Percentiles rank a stretch among this genome's conserved stretches.
Evolutionary conservation across 1,139 yeast species (phyloP).

Genomic region (Yamadazyma sp.): DNA sequence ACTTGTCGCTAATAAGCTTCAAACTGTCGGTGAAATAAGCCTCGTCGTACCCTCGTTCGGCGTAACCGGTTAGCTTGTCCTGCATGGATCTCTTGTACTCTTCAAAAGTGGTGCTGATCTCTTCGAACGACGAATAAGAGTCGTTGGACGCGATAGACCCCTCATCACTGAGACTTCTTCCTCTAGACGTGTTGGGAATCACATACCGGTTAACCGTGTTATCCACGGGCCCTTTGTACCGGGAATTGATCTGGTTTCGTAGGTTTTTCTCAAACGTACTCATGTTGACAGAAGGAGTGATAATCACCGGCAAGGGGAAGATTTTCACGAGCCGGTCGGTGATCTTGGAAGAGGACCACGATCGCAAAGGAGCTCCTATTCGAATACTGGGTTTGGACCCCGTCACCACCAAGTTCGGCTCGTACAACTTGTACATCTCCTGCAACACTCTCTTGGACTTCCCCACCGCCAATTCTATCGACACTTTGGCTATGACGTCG

Average conservation of each 20-base stretch:
- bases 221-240: slow-evolving; percentile 11
- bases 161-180: slow-evolving; percentile 6
- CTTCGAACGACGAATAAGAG: slow-evolving; percentile 42
- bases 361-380: slow-evolving; percentile 52
- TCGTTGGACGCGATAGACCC: slow-evolving; percentile 23
- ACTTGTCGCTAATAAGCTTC: slow-evolving; percentile 38
- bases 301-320: slow-evolving; percentile 67
- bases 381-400: slow-evolving; percentile 53
- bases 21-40: slow-evolving; percentile 33
- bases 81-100: slow-evolving; percentile 27
- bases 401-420: slow-evolving; percentile 63
- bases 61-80: slow-evolving; percentile 18
- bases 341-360: slow-evolving; percentile 62
- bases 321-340: slow-evolving; percentile 63
- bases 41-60: slow-evolving; percentile 22
- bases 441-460: slow-evolving; percentile 54
- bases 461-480: slow-evolving; percentile 66
- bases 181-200: not conserved
- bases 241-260: slow-evolving; percentile 20
- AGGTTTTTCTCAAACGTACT: slow-evolving; percentile 47
- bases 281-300: slow-evolving; percentile 69
- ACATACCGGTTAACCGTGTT: not conserved
- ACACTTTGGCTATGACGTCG: slow-evolving; percentile 50
- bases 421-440: slow-evolving; percentile 62
- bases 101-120: slow-evolving; percentile 35